These are phyloP conservation scores for Lachancea meyersii DNA, from an alignment of 805 yeast genomes.

Conservation along the genomic window DNA sequence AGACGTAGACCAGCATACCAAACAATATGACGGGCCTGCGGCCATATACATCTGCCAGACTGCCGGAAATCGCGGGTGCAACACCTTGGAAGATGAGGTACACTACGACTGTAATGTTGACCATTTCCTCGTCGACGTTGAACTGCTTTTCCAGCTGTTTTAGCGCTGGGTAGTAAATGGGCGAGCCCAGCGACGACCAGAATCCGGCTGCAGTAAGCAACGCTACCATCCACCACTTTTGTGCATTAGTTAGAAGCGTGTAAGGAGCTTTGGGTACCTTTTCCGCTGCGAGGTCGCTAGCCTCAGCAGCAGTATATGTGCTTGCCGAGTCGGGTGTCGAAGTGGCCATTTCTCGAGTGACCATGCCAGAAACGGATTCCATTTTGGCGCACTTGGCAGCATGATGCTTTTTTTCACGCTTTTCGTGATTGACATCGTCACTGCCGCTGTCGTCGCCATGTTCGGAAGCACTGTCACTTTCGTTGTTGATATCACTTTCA, in stretches of 20 bases:
- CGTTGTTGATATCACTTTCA: not conserved
- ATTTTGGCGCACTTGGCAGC: not conserved
- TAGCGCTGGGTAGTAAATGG: slow-evolving; percentile 78
- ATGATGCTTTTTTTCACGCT: too few relatives aligned
- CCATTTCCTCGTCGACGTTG: slow-evolving; percentile 45
- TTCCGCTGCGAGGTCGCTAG: not conserved
- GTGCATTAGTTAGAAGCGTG: slow-evolving; percentile 21
- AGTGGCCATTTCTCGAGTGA: slow-evolving; percentile 19
- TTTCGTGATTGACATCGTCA: not conserved
- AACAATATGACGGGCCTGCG: slow-evolving; percentile 60
- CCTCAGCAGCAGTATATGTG: not conserved
- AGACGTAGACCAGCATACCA: slow-evolving; percentile 51
- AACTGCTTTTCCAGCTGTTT: slow-evolving; percentile 52
- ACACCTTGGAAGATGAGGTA: slow-evolving; percentile 71
- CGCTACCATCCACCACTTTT: slow-evolving; percentile 30
- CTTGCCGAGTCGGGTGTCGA: slow-evolving; percentile 6
- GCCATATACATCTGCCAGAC: slow-evolving; percentile 63
- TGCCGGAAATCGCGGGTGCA: slow-evolving; percentile 61
- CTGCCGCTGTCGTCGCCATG: not conserved
- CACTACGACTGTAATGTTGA: slow-evolving; percentile 68
- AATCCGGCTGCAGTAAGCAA: slow-evolving; percentile 37
- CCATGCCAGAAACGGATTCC: slow-evolving; percentile 12
- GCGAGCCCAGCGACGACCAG: slow-evolving; percentile 69
- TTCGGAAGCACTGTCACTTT: not conserved
- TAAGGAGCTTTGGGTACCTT: slow-evolving; percentile 14